Conservation (phyloP, 345 rosid genomes). For the Mallotus nudiflorus region DNA sequence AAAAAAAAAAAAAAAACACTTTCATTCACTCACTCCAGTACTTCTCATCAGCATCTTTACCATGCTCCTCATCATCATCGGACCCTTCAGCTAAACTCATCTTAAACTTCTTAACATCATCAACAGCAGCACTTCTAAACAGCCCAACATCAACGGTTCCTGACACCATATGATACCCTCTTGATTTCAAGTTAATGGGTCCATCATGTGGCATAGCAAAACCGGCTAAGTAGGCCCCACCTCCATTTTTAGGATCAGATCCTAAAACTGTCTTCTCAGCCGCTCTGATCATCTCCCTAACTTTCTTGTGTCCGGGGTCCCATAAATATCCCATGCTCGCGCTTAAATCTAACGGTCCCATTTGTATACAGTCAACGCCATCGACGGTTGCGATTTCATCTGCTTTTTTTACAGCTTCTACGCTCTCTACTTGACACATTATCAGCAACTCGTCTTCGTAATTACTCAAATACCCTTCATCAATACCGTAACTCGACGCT, state of each 20-base stretch:
- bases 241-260: constrained; percentile 20
- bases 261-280: constrained; percentile 72
- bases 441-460: constrained; percentile 69
- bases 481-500: constrained; percentile 77
- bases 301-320: constrained; percentile 96
- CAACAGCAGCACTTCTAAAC: constrained; percentile 64
- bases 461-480: constrained; percentile 71
- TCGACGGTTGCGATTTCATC: constrained; percentile 79
- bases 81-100: constrained; percentile 36
- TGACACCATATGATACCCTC: constrained; percentile 79
- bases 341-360: constrained; percentile 95
- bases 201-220: constrained; percentile 77
- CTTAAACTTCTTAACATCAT: constrained; percentile 77
- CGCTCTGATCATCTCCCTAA: constrained; percentile 55
- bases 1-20: background rate
- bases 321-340: constrained; percentile 83
- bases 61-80: constrained; percentile 24
- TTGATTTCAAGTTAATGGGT: constrained; percentile 45
- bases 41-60: constrained; percentile 47
- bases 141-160: constrained; percentile 76
- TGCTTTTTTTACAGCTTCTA: constrained; percentile 58
- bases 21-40: constrained; percentile 57
- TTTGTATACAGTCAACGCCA: constrained; percentile 89
- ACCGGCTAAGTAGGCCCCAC: constrained; percentile 66
- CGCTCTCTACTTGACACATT: constrained; percentile 92